Evolutionary conservation across 2,329 filamentous ascomycete genomes (phyloP).

Genomic region (Aureobasidium melanogenum): DNA sequence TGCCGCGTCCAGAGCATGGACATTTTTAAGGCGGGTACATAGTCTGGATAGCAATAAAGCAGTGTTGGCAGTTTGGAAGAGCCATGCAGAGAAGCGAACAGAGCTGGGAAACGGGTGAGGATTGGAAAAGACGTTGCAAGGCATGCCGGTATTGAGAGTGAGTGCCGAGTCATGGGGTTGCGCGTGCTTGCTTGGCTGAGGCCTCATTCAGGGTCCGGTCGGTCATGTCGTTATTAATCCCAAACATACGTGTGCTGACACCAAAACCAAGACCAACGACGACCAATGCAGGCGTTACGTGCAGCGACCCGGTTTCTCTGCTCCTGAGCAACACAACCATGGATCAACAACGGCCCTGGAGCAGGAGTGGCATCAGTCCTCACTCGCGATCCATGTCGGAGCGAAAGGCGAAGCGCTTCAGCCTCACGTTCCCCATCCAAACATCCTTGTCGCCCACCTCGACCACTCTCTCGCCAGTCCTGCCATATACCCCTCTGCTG

Average conservation of each 20-base stretch:
- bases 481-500: conserved; percentile 19
- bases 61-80: not conserved
- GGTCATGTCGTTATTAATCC: not conserved
- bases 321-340: not conserved
- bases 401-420: conserved; percentile 33
- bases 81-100: not conserved
- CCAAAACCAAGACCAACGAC: not conserved
- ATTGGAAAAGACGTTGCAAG: not conserved
- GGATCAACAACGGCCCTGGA: conserved; percentile 2
- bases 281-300: not conserved
- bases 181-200: not conserved
- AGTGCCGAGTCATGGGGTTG: not conserved
- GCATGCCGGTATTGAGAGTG: not conserved
- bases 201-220: not conserved
- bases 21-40: not conserved
- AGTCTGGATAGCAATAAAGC: not conserved
- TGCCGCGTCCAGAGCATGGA: not conserved
- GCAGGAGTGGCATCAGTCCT: not conserved
- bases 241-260: not conserved
- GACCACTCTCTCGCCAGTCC: conserved; percentile 24
- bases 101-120: not conserved
- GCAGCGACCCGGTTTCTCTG: not conserved
- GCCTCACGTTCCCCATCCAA: conserved; percentile 41
- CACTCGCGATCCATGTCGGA: conserved; percentile 2
- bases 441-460: conserved; percentile 24